Base-by-base conservation (phyloP, 257 asterid species). In the Schizonepeta tenuifolia region DNA sequence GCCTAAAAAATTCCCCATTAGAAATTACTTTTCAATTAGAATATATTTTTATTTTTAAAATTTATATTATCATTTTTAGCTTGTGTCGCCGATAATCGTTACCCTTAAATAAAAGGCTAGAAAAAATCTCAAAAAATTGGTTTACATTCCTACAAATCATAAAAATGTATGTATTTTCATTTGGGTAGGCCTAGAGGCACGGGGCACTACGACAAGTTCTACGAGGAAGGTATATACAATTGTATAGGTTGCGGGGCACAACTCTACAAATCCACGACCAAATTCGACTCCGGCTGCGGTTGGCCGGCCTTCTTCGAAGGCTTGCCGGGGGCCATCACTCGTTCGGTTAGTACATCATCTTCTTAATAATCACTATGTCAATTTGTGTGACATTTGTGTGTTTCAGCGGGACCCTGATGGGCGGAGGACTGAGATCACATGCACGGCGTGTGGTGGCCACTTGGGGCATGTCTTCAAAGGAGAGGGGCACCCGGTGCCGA, bases 251-350 rank as follows among this genome's bases (percentile, higher is more conserved):
- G 96, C 60, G 89, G 79, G 35, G 85, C 90, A 0, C 95, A 90
- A 1, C 86, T 89, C 20, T 89, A 89, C 72, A 89, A 88, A 76
- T 92, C 96, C 63, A n/a, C 95, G 0, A 78, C 97, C 77, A 89
- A 89, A 65, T 92, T 81, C 59, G 70, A 86, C 79, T 91, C 97
- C 7, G 95, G 96, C 53, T 91, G 95, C 56, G 96, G 96, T 10
- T 89, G 97, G 97, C 96, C 92, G 36, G 96, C 97, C 53, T 89
- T 91, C 85, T 91, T 83, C 12, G 86, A 91, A 61, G 95, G 97
- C n/a, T 67, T 91, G 1, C 95, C 91, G 0, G 90, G 91, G 15
- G 81, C 90, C 49, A 91, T 89, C 49, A 82, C 74, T 67, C 88
- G 91, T 18, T 51, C 89, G 5, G 96, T 90, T 10, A 82, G 97